Percentiles rank a stretch among this genome's conserved stretches.
These are phyloP conservation scores for Neurospora sp. DNA, from an alignment of 495 filamentous ascomycete genomes.

Conservation along the genomic window DNA sequence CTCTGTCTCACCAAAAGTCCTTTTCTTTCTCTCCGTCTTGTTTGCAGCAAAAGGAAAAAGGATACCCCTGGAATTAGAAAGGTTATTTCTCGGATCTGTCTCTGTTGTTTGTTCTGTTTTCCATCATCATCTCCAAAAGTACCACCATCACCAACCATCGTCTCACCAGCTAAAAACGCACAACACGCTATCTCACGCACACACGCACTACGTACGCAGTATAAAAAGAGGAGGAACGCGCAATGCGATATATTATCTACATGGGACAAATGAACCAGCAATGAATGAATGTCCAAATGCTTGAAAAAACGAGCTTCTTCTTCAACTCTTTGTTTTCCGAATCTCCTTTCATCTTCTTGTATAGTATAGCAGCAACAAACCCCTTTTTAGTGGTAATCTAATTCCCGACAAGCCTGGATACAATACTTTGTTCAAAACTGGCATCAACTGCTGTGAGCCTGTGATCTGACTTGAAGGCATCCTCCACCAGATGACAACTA, in stretches of 20 bases:
- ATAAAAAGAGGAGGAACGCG: background rate
- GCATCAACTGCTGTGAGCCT: too few relatives aligned
- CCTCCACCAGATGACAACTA: background rate
- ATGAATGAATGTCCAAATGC: background rate
- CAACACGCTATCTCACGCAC: background rate
- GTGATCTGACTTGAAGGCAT: background rate
- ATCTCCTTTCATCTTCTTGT: background rate
- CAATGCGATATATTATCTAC: background rate
- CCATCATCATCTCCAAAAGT: background rate
- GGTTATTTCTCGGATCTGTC: background rate
- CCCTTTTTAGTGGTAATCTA: background rate
- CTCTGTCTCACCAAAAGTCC: background rate
- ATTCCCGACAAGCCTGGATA: background rate
- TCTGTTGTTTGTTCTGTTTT: background rate
- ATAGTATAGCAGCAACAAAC: background rate
- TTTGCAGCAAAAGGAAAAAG: background rate
- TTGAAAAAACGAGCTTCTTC: background rate
- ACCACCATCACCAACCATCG: background rate
- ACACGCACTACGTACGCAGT: background rate
- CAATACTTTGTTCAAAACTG: background rate
- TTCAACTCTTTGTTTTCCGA: background rate
- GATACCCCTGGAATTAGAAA: background rate
- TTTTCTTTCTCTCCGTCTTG: background rate
- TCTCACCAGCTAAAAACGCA: background rate
- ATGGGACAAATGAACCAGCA: background rate